These are phyloP conservation scores for Brassica incana DNA, from an alignment of 345 rosid species.

Conservation along the genomic window DNA sequence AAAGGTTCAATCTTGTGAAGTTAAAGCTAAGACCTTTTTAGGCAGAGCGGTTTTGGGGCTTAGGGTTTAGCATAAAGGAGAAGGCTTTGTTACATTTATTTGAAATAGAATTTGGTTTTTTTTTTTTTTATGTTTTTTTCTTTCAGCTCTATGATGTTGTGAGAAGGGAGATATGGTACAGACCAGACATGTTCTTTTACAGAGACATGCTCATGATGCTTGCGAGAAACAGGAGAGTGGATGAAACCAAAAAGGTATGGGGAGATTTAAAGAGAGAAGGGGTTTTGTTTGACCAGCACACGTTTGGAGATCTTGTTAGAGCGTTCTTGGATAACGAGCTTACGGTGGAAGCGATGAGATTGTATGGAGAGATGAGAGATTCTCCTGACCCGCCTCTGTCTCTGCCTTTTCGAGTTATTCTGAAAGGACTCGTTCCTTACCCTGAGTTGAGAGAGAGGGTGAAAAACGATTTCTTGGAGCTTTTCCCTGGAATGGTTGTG, in stretches of 20 bases:
- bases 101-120: not conserved
- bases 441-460: conserved; percentile 82
- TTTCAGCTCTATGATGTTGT: conserved; percentile 74
- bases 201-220: conserved; percentile 96
- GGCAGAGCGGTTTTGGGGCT: not conserved
- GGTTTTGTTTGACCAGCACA: conserved; percentile 87
- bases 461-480: conserved; percentile 85
- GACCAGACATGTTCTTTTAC: conserved; percentile 88
- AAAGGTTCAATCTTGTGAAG: not conserved
- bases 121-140: not conserved
- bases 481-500: conserved; percentile 83
- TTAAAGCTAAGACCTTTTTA: not conserved
- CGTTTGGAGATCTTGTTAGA: conserved; percentile 81
- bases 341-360: conserved; percentile 71
- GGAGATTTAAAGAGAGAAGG: conserved; percentile 74
- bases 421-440: conserved; percentile 82
- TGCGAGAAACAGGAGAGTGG: conserved; percentile 75
- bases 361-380: conserved; percentile 81
- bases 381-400: conserved; percentile 89
- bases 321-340: conserved; percentile 66
- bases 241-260: conserved; percentile 67
- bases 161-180: conserved; percentile 88
- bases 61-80: not conserved
- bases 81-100: not conserved
- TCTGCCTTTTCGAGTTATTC: conserved; percentile 82